phyloP scores from a whole-genome alignment of 768 basidiomycete genomes.

The Xerocomus spinulosus region DNA sequence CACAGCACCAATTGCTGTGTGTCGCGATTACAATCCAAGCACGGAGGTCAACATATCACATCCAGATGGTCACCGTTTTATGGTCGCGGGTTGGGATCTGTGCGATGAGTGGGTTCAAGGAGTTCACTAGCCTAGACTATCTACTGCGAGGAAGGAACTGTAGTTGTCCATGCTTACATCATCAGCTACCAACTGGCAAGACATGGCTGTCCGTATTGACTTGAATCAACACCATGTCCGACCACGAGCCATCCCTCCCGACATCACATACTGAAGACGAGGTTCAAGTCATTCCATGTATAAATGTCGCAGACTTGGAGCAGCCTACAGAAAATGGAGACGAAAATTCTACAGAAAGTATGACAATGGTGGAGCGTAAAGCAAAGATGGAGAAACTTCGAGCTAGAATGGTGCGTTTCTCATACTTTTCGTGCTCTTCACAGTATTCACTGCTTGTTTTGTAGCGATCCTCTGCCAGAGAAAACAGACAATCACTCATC shows the following conservation, averaged over 20 bases:
- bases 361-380: slow-evolving; percentile 68
- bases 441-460: background rate
- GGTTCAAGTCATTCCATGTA: background rate
- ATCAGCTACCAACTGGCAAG: background rate
- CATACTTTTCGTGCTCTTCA: background rate
- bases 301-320: slow-evolving; percentile 24
- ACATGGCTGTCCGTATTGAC: background rate
- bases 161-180: slow-evolving; percentile 18
- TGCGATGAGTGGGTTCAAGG: too few species aligned
- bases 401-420: slow-evolving; percentile 63
- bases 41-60: too few species aligned
- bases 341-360: slow-evolving; percentile 10
- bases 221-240: slow-evolving; percentile 11
- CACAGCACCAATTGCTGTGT: too few species aligned
- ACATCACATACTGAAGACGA: background rate
- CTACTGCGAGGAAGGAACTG: too few species aligned
- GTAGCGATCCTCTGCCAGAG: slow-evolving; percentile 74
- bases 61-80: too few species aligned
- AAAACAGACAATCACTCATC: slow-evolving; percentile 81
- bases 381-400: slow-evolving; percentile 73
- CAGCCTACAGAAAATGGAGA: slow-evolving; percentile 22
- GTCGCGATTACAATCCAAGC: too few species aligned
- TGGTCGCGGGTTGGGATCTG: too few species aligned
- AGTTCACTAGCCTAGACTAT: too few species aligned
- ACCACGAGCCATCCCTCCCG: slow-evolving; percentile 3